Conservation (phyloP, 208 protist genomes). For the Wallacemonas sp. region DNA sequence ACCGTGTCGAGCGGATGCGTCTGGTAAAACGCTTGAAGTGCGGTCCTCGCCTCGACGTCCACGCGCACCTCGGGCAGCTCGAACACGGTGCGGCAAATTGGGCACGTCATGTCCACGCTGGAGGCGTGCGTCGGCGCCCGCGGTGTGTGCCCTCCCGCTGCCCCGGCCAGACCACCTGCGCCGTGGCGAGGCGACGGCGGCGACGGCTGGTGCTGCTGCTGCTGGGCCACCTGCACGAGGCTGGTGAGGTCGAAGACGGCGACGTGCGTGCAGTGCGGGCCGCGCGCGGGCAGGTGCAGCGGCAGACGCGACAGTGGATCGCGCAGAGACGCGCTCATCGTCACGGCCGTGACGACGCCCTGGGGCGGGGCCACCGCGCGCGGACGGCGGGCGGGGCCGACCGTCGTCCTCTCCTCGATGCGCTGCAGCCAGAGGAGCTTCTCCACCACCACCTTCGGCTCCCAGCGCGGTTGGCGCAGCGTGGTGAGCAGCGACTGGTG, state of each 20-base stretch:
- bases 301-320: constrained; percentile 62
- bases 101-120: background rate
- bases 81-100: constrained; percentile 1
- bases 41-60: constrained; percentile 2
- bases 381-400: background rate
- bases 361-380: background rate
- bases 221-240: constrained; percentile 61
- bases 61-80: constrained; percentile 7
- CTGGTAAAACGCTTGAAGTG: background rate
- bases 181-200: too few species aligned
- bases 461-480: constrained; percentile 31
- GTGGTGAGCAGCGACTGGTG: constrained; percentile 43
- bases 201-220: constrained; percentile 19
- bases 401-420: background rate
- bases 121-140: background rate
- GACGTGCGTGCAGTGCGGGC: constrained; percentile 56
- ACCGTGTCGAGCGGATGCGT: constrained; percentile 6
- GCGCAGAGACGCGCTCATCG: constrained; percentile 48
- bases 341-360: constrained; percentile 35
- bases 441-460: constrained; percentile 29
- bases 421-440: constrained; percentile 13
- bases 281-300: constrained; percentile 59
- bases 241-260: constrained; percentile 78
- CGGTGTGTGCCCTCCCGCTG: too few species aligned
- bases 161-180: too few species aligned